Evolutionary conservation across 192 early-diverging fungal species (phyloP), one percentile per base, ranked within the genome.

Genomic region (Backusella westeae): DNA sequence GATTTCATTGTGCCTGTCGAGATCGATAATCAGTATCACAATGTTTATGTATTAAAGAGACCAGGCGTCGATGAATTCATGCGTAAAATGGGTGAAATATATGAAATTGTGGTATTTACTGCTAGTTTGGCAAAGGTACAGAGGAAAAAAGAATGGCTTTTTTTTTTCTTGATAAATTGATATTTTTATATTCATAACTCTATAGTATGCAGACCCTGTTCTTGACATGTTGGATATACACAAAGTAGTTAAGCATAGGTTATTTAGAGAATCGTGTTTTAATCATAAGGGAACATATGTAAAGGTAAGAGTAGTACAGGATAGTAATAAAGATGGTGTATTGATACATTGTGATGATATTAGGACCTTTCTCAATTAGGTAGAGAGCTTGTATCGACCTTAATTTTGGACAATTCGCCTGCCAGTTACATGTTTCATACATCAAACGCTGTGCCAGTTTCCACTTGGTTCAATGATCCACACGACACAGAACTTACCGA

Each of bases 271-370:
- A 77, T 91, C 95, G 21, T 99, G 98, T 85, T 91, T 92, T 44
- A 89, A 96, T 78, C 93, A 97, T 87, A 96, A 94, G 70, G 98
- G 98, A 56, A 97, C 95, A 84, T 98, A 99, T 79, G 96, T 98
- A 74, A 99, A 99, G 89, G 87, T 86, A 82, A 56, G 21, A 56
- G 49, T 6, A n/a, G n/a, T 1, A 0, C 7, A 6, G 5, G 10
- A 10, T n/a, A 26, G 26, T 9, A 56, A 56, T n/a, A 56, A 26
- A 3, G 52, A 3, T 21, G 14, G 42, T 56, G 19, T 3, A 1
- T 21, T 34, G 12, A 67, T 35, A n/a, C 9, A 46, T 49, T 49
- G 19, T 2, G 0, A 3, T 32, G 32, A 38, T 59, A 72, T 19
- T 78, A 93, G 91, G 96, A 98, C 78, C 83, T 99, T 41, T 93